Base-by-base conservation (phyloP, 768 basidiomycete species). In the Pisolithus albus region DNA sequence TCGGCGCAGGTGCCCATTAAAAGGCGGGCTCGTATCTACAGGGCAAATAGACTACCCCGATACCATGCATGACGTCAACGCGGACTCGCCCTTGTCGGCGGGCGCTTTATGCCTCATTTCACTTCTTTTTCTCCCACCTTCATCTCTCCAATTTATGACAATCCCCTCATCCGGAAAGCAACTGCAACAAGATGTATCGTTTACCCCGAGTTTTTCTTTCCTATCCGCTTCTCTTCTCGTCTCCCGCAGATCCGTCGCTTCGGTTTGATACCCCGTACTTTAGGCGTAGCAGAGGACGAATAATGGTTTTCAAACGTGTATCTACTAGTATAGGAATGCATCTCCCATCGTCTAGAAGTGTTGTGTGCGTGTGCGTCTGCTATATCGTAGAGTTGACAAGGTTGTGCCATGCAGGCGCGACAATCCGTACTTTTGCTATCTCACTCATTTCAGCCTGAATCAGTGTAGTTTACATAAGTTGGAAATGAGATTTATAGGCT, bases 1-100 rank as follows among this genome's bases (percentile, higher is more conserved):
- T 80, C 47, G 72, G 75, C 23, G 77, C 76, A 13, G 75, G 77
- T 46, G 64, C 58, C 51, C 67, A 47, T 55, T 67, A 45, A 62
- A 10, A 6, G 5, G 43, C 23, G 41, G 10, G 41, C 10, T 19
- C 8, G 18, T 23, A 23, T 23, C 21, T 4, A 23, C 21, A 23
- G 21, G 21, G 4, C 26, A 26, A 2, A 26, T 19, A 40, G 16
- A 16, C 16, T 19, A 40, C 19, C 39, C 11, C n/a, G 39, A 40
- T 19, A 40, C 40, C 40, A 24, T 24, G 11, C 23, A 44, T 47
- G 36, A 39, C 49, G 49, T 37, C 50, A 45, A 49, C 16, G 30
- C 15, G 43, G 5, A 45, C 24, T 45, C 24, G 1, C 43, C 16
- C 43, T 26, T 13, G 21, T 23, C 23, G 23, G 24, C 19, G 43